These are phyloP conservation scores for Mrakia gelida DNA, from an alignment of 768 basidiomycete genomes.

Conservation along the genomic window DNA sequence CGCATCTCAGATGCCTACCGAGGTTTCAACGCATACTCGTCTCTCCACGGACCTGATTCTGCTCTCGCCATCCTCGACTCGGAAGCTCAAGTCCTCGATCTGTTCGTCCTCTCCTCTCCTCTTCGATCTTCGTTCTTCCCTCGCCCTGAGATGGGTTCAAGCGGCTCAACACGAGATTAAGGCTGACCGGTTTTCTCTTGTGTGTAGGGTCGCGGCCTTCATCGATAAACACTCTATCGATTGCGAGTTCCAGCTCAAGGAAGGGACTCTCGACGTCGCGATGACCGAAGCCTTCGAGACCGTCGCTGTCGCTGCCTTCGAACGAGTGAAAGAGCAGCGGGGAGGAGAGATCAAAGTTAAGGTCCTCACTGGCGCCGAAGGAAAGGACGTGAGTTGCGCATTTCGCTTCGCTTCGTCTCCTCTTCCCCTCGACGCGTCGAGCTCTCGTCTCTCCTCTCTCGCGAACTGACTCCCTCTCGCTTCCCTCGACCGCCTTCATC, in stretches of 20 bases:
- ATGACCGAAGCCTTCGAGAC: conserved; percentile 38
- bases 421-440: neutral
- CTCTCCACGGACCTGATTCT: conserved; percentile 42
- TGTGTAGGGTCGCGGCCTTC: conserved; percentile 60
- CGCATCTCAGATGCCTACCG: conserved; percentile 30
- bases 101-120: conserved; percentile 48
- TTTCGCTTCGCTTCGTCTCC: neutral
- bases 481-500: conserved; percentile 44
- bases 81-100: conserved; percentile 54
- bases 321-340: conserved; percentile 30
- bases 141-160: neutral
- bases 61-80: conserved; percentile 38
- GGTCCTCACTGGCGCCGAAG: conserved; percentile 4
- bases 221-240: conserved; percentile 38
- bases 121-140: conserved; percentile 46
- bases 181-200: conserved; percentile 55
- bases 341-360: conserved; percentile 14
- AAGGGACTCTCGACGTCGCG: conserved; percentile 37
- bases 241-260: conserved; percentile 41
- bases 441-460: neutral
- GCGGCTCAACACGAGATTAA: no score
- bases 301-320: conserved; percentile 36
- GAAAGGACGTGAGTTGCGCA: conserved; percentile 21
- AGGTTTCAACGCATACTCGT: conserved; percentile 45
- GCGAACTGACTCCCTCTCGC: conserved; percentile 46